phyloP scores from a whole-genome alignment of 208 protist species.

The Trichomonas tenax region DNA sequence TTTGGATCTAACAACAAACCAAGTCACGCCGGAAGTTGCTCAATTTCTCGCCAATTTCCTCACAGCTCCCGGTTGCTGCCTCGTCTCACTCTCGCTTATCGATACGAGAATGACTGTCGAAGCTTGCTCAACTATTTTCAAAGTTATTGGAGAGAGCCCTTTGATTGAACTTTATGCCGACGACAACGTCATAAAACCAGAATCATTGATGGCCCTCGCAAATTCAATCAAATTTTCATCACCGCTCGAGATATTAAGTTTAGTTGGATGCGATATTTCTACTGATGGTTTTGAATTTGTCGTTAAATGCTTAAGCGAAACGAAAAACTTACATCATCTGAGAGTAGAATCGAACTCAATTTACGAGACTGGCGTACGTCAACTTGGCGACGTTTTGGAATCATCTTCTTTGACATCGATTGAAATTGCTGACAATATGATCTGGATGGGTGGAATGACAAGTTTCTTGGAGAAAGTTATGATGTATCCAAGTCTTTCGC shows the following conservation, averaged over 20 bases:
- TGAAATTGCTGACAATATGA: background rate
- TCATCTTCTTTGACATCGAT: background rate
- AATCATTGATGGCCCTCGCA: background rate
- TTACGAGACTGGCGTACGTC: background rate
- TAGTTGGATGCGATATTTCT: background rate
- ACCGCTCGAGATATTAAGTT: background rate
- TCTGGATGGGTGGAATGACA: background rate
- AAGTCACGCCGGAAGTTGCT: background rate
- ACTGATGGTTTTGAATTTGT: background rate
- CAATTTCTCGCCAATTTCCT: background rate
- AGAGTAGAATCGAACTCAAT: background rate
- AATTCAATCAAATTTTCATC: background rate
- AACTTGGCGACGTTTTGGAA: background rate
- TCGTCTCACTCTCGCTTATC: background rate
- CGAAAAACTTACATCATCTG: background rate
- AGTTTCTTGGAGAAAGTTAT: background rate
- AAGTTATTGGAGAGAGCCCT: background rate
- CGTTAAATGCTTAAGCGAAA: background rate
- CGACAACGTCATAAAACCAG: background rate
- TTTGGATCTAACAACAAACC: background rate
- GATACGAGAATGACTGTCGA: background rate
- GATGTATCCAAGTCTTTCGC: background rate
- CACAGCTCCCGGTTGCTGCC: no score
- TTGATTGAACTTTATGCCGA: background rate
- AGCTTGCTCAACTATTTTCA: background rate